Evolutionary conservation across 2,329 filamentous ascomycete species (phyloP), one percentile per base, ranked within the genome.

Genomic region (Hymenoscyphus salicellus): DNA sequence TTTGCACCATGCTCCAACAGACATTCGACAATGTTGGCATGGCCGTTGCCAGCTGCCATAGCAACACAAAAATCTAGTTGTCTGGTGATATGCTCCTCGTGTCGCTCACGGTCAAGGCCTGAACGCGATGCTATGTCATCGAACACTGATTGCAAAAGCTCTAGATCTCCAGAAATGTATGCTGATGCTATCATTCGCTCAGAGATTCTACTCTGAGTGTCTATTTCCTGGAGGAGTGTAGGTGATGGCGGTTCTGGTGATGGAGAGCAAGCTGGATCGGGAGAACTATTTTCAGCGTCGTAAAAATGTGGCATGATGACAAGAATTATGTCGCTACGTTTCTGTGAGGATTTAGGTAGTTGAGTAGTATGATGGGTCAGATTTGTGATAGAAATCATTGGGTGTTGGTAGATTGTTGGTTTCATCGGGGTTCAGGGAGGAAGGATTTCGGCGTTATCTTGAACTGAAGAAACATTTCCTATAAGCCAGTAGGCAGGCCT

Each of bases 81-180:
- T 23, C 52, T 55, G 23, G 11, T 28, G 52, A 55, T 16, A 5
- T 30, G 23, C 17, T n/a, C 11, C 28, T 58, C 14, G 2, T 33
- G 32, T 14, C n/a, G 23, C 33, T 58, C 56, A 17, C 30, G 56
- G 38, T 58, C 56, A 36, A 58, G 20, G 6, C 32, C 56, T 38
- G 56, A 38, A 26, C 28, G 56, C 10, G 56, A 58, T 58, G n/a
- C 56, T 30, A 58, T 32, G 8, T 58, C 28, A n/a, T 33, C 56
- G 30, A 58, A 58, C 8, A 58, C 33, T 7, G 32, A 58, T 23
- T 58, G 28, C 16, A 58, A 20, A 26, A 38, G 32, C 17, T 26
- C 20, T 26, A 58, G 32, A 58, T 58, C 32, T 26, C 56, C 56
- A 14, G 16, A 32, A 30, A 4, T 6, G n/a, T 16, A 33, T 14